Base-by-base conservation (phyloP, 257 asterid genomes). In the Solanum rostratum region DNA sequence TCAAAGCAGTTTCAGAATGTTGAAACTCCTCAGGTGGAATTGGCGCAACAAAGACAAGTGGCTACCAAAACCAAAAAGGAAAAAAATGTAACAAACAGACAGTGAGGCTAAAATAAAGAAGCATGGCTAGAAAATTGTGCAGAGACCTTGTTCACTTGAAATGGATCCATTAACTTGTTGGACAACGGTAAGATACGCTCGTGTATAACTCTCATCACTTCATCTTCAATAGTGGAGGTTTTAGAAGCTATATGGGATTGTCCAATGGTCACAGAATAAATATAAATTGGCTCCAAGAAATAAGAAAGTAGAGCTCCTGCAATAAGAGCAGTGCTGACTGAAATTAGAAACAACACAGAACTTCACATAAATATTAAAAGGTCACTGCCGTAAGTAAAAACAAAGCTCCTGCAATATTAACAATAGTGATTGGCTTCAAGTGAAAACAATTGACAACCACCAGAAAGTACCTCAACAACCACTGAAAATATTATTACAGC, bases 251-350 rank as follows among this genome's bases (percentile, higher is more conserved):
- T 74, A 83, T 82, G 93, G 66, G 97, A 87, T 53, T 85, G 88
- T 79, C 98, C 98, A 87, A 93, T 84, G 6, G 95, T 91, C 81
- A 95, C 71, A 70, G 99, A 93, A 59, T 92, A 92, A 68, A 96
- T 84, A 85, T 93, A 96, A 85, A 92, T 88, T 20, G 99, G 98
- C 84, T 95, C 97, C 92, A 96, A 83, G 83, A 91, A 93, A 85
- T 82, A 87, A 79, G 98, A 93, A 88, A 96, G 98, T 81, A 93
- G 91, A 85, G 99, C 94, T 87, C 97, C 99, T 94, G 90, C 70
- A 88, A 20, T 29, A 33, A 84, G 79, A 80, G 78, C 29, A 83
- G 71, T 13, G n/a, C 15, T 81, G 84, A 81, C 16, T 59, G 81
- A 59, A 45, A 76, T 54, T 9, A 76, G 27, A 76, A 76, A 76